Evolutionary conservation across 106 monocot genomes (phyloP).

Genomic region (Apostasia ramifera): DNA sequence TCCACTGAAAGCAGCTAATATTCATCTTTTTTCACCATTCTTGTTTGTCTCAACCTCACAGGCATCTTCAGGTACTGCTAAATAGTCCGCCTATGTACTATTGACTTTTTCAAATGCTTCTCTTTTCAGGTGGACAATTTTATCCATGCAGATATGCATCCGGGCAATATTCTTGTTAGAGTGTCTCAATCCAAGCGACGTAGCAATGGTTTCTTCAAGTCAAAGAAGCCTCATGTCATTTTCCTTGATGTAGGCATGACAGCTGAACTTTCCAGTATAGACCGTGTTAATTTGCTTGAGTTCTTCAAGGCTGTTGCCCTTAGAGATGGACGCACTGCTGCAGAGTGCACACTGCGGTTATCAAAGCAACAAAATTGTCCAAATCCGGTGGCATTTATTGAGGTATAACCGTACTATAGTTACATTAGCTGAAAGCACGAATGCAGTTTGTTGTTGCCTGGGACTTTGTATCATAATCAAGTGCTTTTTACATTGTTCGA

Average conservation of each 20-base stretch:
- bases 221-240: constrained; percentile 12
- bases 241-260: constrained; percentile 31
- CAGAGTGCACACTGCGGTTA: constrained; percentile 17
- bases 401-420: constrained; percentile 10
- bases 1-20: too few relatives aligned
- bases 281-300: constrained; percentile 21
- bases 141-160: constrained; percentile 32
- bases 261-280: constrained; percentile 18
- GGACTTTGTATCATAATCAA: too few relatives aligned
- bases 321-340: constrained; percentile 25
- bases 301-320: constrained; percentile 20
- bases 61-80: too few relatives aligned
- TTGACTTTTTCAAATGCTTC: background rate
- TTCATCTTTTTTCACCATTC: too few relatives aligned
- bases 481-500: too few relatives aligned
- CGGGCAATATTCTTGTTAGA: constrained; percentile 28
- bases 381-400: constrained; percentile 23
- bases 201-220: constrained; percentile 12
- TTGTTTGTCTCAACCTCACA: too few relatives aligned
- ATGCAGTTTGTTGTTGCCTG: too few relatives aligned
- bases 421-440: too few relatives aligned
- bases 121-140: constrained; percentile 27
- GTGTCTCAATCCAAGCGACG: constrained; percentile 8
- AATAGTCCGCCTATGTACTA: too few relatives aligned
- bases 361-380: constrained; percentile 22